Percentiles rank a stretch among this genome's conserved stretches.
phyloP scores from a whole-genome alignment of 495 filamentous ascomycete genomes.

The Penicillium verhagenii region DNA sequence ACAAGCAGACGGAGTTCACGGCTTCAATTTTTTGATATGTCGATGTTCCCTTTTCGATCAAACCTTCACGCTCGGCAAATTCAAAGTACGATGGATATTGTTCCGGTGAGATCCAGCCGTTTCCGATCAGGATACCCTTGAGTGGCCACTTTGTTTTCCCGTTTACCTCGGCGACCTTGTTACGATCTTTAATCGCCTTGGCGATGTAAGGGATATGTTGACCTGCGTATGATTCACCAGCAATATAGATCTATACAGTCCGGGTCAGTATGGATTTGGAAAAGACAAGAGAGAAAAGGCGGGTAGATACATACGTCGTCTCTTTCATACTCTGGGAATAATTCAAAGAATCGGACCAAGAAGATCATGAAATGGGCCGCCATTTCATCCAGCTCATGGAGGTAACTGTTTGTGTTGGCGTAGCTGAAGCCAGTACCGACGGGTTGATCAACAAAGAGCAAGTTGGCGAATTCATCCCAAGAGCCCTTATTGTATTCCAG shows the following conservation, averaged over 20 bases:
- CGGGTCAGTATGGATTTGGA: constrained; percentile 22
- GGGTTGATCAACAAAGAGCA: constrained; percentile 95
- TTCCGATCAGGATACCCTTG: constrained; percentile 88
- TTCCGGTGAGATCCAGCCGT: constrained; percentile 90
- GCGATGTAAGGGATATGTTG: constrained; percentile 98
- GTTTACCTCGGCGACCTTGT: constrained; percentile 42
- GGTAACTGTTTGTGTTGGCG: constrained; percentile 79
- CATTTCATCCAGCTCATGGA: constrained; percentile 87
- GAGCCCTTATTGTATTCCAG: constrained; percentile 83
- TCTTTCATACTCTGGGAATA: constrained; percentile 90
- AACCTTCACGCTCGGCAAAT: constrained; percentile 70
- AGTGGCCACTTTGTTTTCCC: constrained; percentile 65
- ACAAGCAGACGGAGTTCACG: constrained; percentile 63
- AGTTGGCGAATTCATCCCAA: constrained; percentile 96
- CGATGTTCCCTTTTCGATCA: constrained; percentile 66
- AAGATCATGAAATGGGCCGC: constrained; percentile 83
- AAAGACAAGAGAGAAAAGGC: constrained; percentile 1
- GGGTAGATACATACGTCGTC: constrained; percentile 75
- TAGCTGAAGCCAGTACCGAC: constrained; percentile 97
- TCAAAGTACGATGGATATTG: constrained; percentile 89
- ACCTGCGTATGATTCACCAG: constrained; percentile 94
- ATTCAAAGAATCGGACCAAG: constrained; percentile 80
- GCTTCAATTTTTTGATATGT: constrained; percentile 65
- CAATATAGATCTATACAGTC: constrained; percentile 72
- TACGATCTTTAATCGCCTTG: constrained; percentile 80